Evolutionary conservation across 73 alveolate genomes (phyloP).

Genomic region (Tetrahymena malaccensis): DNA sequence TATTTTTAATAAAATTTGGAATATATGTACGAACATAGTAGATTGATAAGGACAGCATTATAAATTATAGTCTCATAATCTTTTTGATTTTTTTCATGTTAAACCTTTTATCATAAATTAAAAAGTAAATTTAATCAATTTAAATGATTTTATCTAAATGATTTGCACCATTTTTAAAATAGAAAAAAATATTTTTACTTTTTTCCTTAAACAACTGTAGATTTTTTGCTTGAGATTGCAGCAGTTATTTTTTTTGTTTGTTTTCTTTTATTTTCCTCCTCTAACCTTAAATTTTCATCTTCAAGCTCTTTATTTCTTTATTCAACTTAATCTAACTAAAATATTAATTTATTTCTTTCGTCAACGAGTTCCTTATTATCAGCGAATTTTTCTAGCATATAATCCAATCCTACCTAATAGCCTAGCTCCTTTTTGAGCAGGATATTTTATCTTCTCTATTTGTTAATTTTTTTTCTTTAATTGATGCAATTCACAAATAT

Average conservation of each 20-base stretch:
- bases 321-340: not conserved
- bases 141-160: no score
- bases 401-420: not conserved
- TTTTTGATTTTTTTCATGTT: not conserved
- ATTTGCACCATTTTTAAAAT: not conserved
- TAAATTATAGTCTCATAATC: not conserved
- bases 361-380: not conserved
- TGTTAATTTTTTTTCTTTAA: no score
- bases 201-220: not conserved
- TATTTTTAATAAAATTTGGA: not conserved
- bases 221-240: not conserved
- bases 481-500: no score
- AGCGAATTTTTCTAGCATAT: not conserved
- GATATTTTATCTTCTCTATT: not conserved
- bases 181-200: not conserved
- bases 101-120: not conserved
- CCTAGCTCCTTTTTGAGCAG: not conserved
- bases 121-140: no score
- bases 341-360: not conserved
- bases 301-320: not conserved
- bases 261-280: not conserved
- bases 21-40: not conserved
- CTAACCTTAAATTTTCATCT: not conserved
- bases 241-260: not conserved
- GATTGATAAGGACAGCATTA: not conserved